A percentile compares a stretch with the other conserved stretches of the same genome.
Conservation (phyloP, 352 stramenopile genomes). For the Globisporangium nodosum region DNA sequence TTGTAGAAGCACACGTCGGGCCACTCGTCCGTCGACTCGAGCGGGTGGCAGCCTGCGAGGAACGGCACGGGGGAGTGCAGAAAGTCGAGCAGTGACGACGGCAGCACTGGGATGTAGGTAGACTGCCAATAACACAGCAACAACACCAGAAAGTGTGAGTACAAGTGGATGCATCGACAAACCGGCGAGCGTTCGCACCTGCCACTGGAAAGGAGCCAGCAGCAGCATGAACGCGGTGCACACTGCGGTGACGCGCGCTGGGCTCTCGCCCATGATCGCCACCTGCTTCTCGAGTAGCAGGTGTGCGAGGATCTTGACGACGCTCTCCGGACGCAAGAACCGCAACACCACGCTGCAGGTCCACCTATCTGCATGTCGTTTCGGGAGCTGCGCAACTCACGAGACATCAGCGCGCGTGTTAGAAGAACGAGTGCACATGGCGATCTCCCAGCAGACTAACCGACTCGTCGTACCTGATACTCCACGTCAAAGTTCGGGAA, state of each 20-base stretch:
- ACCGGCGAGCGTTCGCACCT: conserved; percentile 16
- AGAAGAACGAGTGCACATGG: background rate
- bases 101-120: conserved; percentile 81
- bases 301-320: conserved; percentile 65
- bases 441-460: background rate
- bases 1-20: conserved; percentile 81
- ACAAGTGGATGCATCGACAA: background rate
- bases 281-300: conserved; percentile 82
- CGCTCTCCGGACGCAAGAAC: conserved; percentile 43
- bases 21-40: conserved; percentile 68
- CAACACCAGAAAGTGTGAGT: conserved; percentile 1
- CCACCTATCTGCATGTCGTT: conserved; percentile 67
- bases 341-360: conserved; percentile 60
- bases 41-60: conserved; percentile 57
- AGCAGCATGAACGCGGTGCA: conserved; percentile 68
- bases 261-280: conserved; percentile 65
- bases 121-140: conserved; percentile 23
- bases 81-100: conserved; percentile 67
- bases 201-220: conserved; percentile 80
- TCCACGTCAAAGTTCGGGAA: conserved; percentile 61
- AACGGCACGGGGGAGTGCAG: conserved; percentile 82
- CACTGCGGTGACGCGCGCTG: conserved; percentile 56
- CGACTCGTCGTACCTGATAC: conserved; percentile 43
- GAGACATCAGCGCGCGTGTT: no score
- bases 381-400: conserved; percentile 34